Evolutionary conservation across 2,329 filamentous ascomycete species (phyloP).

Genomic region (Rasamsonia emersonii): DNA sequence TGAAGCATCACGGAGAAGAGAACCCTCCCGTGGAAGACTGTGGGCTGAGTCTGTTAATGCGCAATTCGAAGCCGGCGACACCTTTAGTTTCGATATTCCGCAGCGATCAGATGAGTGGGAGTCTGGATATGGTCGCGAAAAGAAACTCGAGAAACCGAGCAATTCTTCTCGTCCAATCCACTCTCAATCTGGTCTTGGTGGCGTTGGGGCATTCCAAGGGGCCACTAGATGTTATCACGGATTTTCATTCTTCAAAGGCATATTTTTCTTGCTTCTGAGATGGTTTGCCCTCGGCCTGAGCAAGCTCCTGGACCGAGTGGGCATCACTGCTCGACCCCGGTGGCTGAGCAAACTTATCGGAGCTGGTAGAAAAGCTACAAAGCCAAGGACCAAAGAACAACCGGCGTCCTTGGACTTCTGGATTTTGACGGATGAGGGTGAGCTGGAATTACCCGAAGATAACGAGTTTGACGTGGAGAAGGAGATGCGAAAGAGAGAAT

Average conservation of each 20-base stretch:
- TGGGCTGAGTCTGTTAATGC: constrained; percentile 11
- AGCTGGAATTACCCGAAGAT: constrained; percentile 48
- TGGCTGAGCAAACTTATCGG: constrained; percentile 47
- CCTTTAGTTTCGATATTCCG: constrained; percentile 26
- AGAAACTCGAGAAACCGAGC: constrained; percentile 34
- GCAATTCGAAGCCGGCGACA: constrained; percentile 24
- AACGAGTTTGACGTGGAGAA: constrained; percentile 70
- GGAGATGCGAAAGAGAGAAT: constrained; percentile 60
- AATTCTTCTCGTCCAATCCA: constrained; percentile 27
- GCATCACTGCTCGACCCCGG: constrained; percentile 53
- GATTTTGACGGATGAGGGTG: constrained; percentile 45
- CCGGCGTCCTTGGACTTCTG: constrained; percentile 42
- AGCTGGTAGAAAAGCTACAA: constrained; percentile 14
- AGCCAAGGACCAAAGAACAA: constrained; percentile 8
- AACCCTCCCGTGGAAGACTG: constrained; percentile 11
- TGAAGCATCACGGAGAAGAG: constrained; percentile 40
- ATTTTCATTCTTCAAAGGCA: constrained; percentile 64
- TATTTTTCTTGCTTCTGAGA: constrained; percentile 56
- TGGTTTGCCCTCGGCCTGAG: constrained; percentile 50
- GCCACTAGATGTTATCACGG: constrained; percentile 69
- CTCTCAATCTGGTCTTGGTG: constrained; percentile 40
- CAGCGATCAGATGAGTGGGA: constrained; percentile 30
- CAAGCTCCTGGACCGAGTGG: constrained; percentile 48
- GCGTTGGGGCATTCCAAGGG: constrained; percentile 70
- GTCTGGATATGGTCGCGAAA: constrained; percentile 39